These are phyloP conservation scores for Leccinum fibrillosum DNA, from an alignment of 768 basidiomycete genomes.

Conservation along the genomic window DNA sequence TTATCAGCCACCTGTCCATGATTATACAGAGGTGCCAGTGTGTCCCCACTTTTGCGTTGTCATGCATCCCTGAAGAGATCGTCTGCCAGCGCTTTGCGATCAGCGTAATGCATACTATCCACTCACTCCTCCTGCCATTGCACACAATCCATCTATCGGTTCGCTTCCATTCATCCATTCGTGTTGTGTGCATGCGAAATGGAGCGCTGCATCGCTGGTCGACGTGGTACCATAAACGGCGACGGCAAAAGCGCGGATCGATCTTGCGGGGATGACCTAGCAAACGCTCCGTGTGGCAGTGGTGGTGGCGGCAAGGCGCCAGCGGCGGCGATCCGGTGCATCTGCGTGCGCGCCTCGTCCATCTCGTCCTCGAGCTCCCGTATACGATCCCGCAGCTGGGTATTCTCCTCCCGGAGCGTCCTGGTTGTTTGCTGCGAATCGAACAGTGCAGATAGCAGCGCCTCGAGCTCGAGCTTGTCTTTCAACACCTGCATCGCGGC, in stretches of 20 bases:
- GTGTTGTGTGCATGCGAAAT: conserved; percentile 23
- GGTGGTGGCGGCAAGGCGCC: conserved; percentile 16
- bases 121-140: too few species aligned
- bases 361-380: conserved; percentile 32
- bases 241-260: conserved; percentile 16
- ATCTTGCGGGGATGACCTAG: conserved; percentile 20
- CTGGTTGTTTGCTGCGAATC: conserved; percentile 70
- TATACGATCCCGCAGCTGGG: conserved; percentile 36
- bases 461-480: conserved; percentile 64
- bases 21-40: too few species aligned
- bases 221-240: conserved; percentile 16
- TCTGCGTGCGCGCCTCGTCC: conserved; percentile 23
- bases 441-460: conserved; percentile 66
- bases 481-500: conserved; percentile 46
- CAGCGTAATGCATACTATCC: too few species aligned
- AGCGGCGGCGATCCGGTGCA: conserved; percentile 23
- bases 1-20: too few species aligned
- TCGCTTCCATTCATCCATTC: conserved; percentile 4
- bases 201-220: conserved; percentile 16
- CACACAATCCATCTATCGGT: too few species aligned
- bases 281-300: background rate
- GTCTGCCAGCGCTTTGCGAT: too few species aligned
- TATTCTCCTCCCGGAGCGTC: conserved; percentile 66
- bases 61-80: too few species aligned
- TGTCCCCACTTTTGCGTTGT: too few species aligned